Evolutionary conservation across 2,329 filamentous ascomycete species (phyloP), one percentile per base, ranked within the genome.

Genomic region (Rosellinia necatrix): DNA sequence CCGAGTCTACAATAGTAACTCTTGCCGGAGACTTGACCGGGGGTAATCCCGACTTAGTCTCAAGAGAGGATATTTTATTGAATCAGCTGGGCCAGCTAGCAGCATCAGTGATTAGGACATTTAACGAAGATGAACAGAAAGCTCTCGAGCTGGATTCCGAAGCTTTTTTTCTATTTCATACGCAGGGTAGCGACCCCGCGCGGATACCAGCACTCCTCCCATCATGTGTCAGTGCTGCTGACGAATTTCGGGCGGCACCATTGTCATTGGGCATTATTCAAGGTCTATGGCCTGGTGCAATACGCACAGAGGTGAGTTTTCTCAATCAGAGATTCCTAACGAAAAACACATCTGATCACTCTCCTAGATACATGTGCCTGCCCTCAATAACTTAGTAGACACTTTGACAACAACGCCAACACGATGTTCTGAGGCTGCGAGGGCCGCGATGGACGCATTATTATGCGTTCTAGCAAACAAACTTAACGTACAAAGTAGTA

Each of bases 191-290:
- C 2, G 25, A 32, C 7, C 41, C 34, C 12, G 37, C 30, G 21
- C 35, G 27, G 6, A 25, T 42, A 24, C 3, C 13, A 2, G 17
- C 13, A 15, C 9, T 32, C 15, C 24, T 49, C 15, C 24, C 49
- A 8, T 32, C 15, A 25, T 25, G 9, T 10, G 21, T 67, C 12
- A 70, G 65, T 37, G 49, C 58, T 10, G n/a, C 56, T 1, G 60
- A 66, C 24, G 44, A 62, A 8, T 67, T 61, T 37, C 64, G 67
- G 19, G 66, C 64, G 17, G 66, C 63, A 25, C 68, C 69, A n/a
- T 58, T 72, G 37, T 61, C 65, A 8, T 61, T 71, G 59, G 69
- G 70, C 24, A 60, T 72, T 15, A 52, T 70, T 2, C 63, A 70
- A 49, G 69, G 68, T 21, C 60, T 72, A 24, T 62, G 65, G 48